Conservation (phyloP, 495 filamentous ascomycete species). For the Staphylotrichum tortipilum region DNA sequence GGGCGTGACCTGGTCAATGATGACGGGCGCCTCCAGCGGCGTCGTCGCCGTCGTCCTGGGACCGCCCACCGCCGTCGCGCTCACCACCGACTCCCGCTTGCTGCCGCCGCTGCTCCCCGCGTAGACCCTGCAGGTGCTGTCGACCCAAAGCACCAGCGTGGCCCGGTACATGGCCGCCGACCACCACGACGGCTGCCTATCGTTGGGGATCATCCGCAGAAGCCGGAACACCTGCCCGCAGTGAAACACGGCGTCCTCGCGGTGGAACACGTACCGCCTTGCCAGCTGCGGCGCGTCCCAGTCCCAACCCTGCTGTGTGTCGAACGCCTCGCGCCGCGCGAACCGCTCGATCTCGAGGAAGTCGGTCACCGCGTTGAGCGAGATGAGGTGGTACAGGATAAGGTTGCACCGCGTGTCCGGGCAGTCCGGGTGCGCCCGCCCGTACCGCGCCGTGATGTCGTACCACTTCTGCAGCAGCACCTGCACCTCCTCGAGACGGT, state of each 20-base stretch:
- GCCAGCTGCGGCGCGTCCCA: constrained; percentile 40
- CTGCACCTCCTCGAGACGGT: constrained; percentile 47
- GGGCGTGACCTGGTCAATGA: constrained; percentile 32
- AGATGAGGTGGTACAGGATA: constrained; percentile 57
- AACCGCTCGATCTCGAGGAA: constrained; percentile 52
- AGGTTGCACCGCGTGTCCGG: constrained; percentile 43
- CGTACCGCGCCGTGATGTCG: constrained; percentile 39
- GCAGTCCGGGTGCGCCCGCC: constrained; percentile 28
- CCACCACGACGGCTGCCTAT: constrained; percentile 46
- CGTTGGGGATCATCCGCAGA: constrained; percentile 36
- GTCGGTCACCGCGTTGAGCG: constrained; percentile 49
- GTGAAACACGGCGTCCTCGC: constrained; percentile 50
- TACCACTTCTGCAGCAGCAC: constrained; percentile 50
- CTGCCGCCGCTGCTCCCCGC: neutral
- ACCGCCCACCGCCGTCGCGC: no score
- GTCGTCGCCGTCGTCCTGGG: constrained; percentile 21
- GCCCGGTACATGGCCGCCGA: constrained; percentile 45
- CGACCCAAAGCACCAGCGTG: constrained; percentile 42
- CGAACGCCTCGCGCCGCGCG: constrained; percentile 45
- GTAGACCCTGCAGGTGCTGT: constrained; percentile 30
- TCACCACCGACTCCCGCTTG: no score
- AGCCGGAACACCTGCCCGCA: constrained; percentile 51
- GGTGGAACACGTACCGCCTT: constrained; percentile 45
- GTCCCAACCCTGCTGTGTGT: constrained; percentile 26
- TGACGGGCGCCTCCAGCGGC: constrained; percentile 12